Evolutionary conservation across 331 rosid genomes (phyloP).

Genomic region (Saraca asoca): DNA sequence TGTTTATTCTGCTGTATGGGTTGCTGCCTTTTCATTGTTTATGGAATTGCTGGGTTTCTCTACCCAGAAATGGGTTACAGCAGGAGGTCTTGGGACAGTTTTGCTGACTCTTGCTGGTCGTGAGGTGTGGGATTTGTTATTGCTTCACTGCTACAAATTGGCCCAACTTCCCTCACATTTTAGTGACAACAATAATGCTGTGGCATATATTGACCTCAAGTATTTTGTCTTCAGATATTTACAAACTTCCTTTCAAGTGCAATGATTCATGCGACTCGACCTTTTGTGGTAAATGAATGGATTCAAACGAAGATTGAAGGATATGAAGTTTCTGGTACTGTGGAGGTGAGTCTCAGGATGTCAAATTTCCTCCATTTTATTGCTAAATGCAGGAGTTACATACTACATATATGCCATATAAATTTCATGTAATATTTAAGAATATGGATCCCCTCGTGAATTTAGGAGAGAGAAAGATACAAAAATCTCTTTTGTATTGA

Average conservation of each 20-base stretch:
- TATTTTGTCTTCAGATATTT: constrained; percentile 60
- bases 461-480: too few relatives aligned
- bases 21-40: constrained; percentile 83
- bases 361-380: too few relatives aligned
- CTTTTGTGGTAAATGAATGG: constrained; percentile 87
- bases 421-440: too few relatives aligned
- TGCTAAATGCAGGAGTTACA: too few relatives aligned
- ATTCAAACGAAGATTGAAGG: constrained; percentile 92
- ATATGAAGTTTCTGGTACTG: constrained; percentile 90
- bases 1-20: constrained; percentile 90
- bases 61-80: constrained; percentile 93
- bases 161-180: constrained; percentile 2
- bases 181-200: constrained; percentile 22
- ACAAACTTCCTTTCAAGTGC: constrained; percentile 95
- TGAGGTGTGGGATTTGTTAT: constrained; percentile 54
- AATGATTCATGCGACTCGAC: constrained; percentile 93
- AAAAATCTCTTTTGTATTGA: too few relatives aligned
- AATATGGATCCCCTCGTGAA: too few relatives aligned
- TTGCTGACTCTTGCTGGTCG: constrained; percentile 96
- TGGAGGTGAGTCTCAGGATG: constrained; percentile 53
- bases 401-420: too few relatives aligned
- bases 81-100: constrained; percentile 98
- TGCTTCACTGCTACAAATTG: constrained; percentile 5
- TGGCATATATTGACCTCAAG: constrained; percentile 25
- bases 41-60: constrained; percentile 97